Evolutionary conservation across 257 asterid species (phyloP).

Genomic region (Nicotiana obtusifolia): DNA sequence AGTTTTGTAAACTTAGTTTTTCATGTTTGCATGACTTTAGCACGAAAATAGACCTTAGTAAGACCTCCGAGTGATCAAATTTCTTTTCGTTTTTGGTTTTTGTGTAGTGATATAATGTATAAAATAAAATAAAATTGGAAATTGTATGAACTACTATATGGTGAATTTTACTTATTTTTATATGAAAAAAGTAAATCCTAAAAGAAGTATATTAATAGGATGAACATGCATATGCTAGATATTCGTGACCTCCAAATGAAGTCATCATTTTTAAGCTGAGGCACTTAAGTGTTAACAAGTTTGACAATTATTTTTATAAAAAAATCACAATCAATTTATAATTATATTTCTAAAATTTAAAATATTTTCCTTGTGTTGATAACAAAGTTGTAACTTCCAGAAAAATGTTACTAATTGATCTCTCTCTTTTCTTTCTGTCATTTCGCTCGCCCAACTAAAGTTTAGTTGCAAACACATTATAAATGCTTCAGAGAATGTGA

Average conservation of each 20-base stretch:
- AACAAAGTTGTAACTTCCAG: too few relatives aligned
- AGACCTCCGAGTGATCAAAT: too few relatives aligned
- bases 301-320: not conserved
- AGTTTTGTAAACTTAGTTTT: too few relatives aligned
- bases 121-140: too few relatives aligned
- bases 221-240: not conserved
- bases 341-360: too few relatives aligned
- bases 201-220: not conserved
- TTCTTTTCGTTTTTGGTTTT: too few relatives aligned
- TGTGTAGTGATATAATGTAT: too few relatives aligned
- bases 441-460: not conserved
- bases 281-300: not conserved
- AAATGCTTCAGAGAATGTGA: not conserved
- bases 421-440: not conserved
- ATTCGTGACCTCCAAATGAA: not conserved
- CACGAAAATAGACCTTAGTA: too few relatives aligned
- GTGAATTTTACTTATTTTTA: not conserved
- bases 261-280: not conserved
- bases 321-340: not conserved
- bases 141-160: not conserved
- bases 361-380: too few relatives aligned
- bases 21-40: too few relatives aligned
- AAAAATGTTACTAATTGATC: not conserved
- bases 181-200: not conserved
- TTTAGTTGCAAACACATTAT: not conserved